Evolutionary conservation across 768 basidiomycete species (phyloP).

Genomic region (Hydnum rufescens): DNA sequence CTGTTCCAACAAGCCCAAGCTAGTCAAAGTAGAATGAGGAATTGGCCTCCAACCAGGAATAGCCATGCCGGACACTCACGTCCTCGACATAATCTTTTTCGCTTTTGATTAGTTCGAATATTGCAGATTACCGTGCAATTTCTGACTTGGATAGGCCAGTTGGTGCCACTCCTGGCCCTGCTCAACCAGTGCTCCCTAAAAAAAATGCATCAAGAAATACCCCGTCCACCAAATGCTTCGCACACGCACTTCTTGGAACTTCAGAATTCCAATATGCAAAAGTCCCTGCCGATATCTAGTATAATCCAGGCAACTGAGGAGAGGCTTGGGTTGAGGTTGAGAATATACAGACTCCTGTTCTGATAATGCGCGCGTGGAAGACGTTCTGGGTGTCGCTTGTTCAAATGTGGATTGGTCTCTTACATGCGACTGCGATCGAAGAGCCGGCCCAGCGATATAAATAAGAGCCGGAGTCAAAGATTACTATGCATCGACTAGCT

Average conservation of each 20-base stretch:
- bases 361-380: too few species aligned
- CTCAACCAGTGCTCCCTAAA: constrained; percentile 35
- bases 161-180: constrained; percentile 69
- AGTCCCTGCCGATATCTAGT: background rate
- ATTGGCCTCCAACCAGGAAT: too few species aligned
- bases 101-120: constrained; percentile 79
- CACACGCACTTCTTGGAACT: background rate
- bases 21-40: background rate
- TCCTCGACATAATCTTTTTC: constrained; percentile 76
- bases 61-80: constrained; percentile 23
- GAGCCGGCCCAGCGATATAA: too few species aligned
- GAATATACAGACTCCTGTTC: too few species aligned
- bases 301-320: too few species aligned
- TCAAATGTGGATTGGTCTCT: too few species aligned
- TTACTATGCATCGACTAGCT: too few species aligned
- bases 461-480: too few species aligned
- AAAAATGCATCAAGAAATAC: background rate
- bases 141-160: constrained; percentile 56
- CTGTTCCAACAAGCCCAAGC: constrained; percentile 18
- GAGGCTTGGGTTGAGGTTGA: too few species aligned
- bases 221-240: background rate
- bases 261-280: background rate
- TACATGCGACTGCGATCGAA: too few species aligned
- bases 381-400: too few species aligned
- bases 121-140: constrained; percentile 62